Conservation (phyloP, 441 rosid species). For the Hura crepitans region DNA sequence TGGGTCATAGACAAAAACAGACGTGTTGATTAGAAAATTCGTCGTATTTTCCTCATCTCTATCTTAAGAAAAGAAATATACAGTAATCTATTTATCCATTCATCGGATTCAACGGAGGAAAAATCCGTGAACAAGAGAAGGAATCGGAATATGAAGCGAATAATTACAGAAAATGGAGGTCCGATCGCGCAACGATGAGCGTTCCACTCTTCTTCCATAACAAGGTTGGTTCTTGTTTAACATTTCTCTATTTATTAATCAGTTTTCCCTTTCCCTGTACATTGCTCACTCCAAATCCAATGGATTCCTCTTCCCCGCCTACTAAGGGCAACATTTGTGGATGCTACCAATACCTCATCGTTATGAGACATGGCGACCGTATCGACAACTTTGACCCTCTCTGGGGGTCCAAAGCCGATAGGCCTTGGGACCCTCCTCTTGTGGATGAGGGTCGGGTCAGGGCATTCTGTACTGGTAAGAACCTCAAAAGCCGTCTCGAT, state of each 20-base stretch:
- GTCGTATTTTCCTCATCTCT: too few species aligned
- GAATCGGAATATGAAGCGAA: too few species aligned
- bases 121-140: too few species aligned
- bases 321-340: not conserved
- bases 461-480: constrained; percentile 52
- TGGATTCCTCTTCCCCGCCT: constrained; percentile 14
- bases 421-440: constrained; percentile 89
- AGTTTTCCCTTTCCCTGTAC: not conserved
- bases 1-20: too few species aligned
- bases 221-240: too few species aligned
- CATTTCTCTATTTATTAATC: not conserved
- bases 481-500: constrained; percentile 38
- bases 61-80: too few species aligned
- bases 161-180: too few species aligned
- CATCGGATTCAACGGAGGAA: too few species aligned
- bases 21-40: too few species aligned
- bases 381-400: constrained; percentile 54
- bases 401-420: constrained; percentile 52
- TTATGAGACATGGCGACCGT: constrained; percentile 91
- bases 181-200: too few species aligned
- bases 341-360: constrained; percentile 52
- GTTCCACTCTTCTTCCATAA: too few species aligned
- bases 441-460: constrained; percentile 41
- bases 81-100: too few species aligned
- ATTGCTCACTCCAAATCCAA: not conserved